Evolutionary conservation across 2,329 filamentous ascomycete genomes (phyloP), one percentile per base, ranked within the genome.

Genomic region (Rhinocladiella similis): DNA sequence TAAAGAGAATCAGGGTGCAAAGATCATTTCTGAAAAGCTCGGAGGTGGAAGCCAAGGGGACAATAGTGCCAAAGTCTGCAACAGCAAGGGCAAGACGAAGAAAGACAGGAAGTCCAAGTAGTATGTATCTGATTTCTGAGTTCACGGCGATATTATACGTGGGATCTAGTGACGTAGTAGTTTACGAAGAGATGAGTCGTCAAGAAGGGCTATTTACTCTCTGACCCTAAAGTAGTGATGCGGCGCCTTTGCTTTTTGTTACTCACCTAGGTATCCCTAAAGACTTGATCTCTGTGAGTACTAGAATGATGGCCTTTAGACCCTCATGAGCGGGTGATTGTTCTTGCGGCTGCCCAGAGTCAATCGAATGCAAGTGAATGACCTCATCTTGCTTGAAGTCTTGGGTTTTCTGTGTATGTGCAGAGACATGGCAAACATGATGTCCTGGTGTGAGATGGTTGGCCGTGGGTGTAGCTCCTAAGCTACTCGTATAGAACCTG

Each of bases 1-100:
- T 75, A 66, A 73, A 36, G 66, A 69, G 47, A 78, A 79, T 64
- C 80, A 77, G 33, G 78, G 78, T 42, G 77, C 74, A 50, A 73
- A 76, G 51, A 68, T 68, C 46, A 72, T 77, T 25, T 72, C 74
- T 41, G 72, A 73, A 29, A 70, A 72, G 60, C 63, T 69, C 35
- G 56, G 53, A 19, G 35, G 9, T 39, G 52, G n/a, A 14, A 16
- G 18, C 27, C 12, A 19, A 3, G 20, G 47, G 42, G 27, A 27
- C n/a, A 22, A n/a, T 7, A 14, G 10, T 52, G 33, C 36, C 20
- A 20, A 18, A 14, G 22, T 10, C 5, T n/a, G 29, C 22, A 13
- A 42, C n/a, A 19, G 36, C 36, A 39, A 39, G 20, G 38, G 38
- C 36, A 35, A 22, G 25, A 33, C n/a, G 36, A 55, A 50, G 53